A percentile compares a stretch with the other conserved stretches of the same genome.
These are phyloP conservation scores for Jatropha curcas DNA, from an alignment of 345 rosid genomes.

Conservation along the genomic window DNA sequence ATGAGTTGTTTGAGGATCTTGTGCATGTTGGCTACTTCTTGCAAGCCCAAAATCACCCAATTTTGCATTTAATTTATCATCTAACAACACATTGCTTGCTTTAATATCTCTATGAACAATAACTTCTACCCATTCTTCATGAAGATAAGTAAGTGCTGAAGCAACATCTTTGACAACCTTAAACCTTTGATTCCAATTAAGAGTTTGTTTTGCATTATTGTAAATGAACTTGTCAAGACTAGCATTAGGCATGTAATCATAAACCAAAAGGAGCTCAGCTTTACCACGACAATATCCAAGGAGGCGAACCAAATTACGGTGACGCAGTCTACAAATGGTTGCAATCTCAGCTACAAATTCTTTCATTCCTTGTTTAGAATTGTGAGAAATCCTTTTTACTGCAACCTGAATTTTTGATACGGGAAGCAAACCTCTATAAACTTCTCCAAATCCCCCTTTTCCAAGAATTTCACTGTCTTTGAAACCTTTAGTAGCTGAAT, in stretches of 20 bases:
- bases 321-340: conserved; percentile 5
- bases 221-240: conserved; percentile 16
- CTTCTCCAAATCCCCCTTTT: conserved; percentile 12
- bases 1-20: conserved; percentile 13
- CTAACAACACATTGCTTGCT: conserved; percentile 17
- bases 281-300: conserved; percentile 15
- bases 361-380: conserved; percentile 22
- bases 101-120: conserved; percentile 16
- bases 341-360: conserved; percentile 24
- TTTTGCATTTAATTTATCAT: conserved; percentile 4
- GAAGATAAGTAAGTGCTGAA: conserved; percentile 9
- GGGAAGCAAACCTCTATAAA: conserved; percentile 17
- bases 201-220: neutral
- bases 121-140: conserved; percentile 16
- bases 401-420: conserved; percentile 6
- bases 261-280: conserved; percentile 12
- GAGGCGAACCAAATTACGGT: conserved; percentile 13
- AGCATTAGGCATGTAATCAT: conserved; percentile 22
- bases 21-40: conserved; percentile 8
- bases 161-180: conserved; percentile 13
- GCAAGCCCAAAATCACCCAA: conserved; percentile 23
- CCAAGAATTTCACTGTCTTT: conserved; percentile 14
- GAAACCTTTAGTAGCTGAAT: conserved; percentile 16
- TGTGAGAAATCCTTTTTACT: conserved; percentile 17
- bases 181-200: conserved; percentile 13